phyloP scores from a whole-genome alignment of 2,329 filamentous ascomycete genomes.

The Trichoderma sp. region DNA sequence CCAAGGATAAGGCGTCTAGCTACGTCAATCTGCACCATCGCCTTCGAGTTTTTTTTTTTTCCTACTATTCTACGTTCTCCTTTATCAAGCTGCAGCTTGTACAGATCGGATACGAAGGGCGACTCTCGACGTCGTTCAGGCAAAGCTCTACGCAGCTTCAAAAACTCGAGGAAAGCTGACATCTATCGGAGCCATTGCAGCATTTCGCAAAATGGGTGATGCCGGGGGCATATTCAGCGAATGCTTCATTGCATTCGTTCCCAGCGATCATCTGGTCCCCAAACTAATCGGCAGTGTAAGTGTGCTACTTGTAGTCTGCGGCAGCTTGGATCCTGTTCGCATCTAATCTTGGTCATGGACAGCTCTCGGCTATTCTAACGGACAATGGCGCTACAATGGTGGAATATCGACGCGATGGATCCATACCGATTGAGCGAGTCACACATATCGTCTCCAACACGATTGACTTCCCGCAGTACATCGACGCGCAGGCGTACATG shows the following conservation, averaged over 20 bases:
- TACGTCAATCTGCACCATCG: slow-evolving; percentile 7
- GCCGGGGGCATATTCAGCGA: slow-evolving; percentile 39
- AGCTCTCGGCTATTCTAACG: slow-evolving; percentile 32
- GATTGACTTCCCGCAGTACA: slow-evolving; percentile 88
- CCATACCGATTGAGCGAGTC: slow-evolving; percentile 45
- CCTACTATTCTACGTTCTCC: too few relatives aligned
- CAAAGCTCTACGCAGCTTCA: not conserved
- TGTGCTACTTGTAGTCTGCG: not conserved
- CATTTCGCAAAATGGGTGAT: slow-evolving; percentile 30
- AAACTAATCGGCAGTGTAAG: slow-evolving; percentile 42
- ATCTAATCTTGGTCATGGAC: not conserved
- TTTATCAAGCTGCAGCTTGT: not conserved
- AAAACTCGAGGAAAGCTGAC: not conserved
- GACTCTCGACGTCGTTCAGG: not conserved
- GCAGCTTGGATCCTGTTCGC: not conserved
- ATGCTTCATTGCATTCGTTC: slow-evolving; percentile 46
- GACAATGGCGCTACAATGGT: slow-evolving; percentile 51
- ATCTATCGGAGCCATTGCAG: not conserved
- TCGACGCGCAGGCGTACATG: slow-evolving; percentile 68
- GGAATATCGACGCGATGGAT: slow-evolving; percentile 46
- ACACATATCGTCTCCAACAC: slow-evolving; percentile 65
- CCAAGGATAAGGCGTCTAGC: not conserved
- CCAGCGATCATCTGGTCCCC: slow-evolving; percentile 39
- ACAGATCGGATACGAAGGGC: not conserved
- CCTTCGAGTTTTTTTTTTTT: not conserved